Conservation (phyloP, 805 yeast species). For the Yamadazyma takamatsuzukensis region DNA sequence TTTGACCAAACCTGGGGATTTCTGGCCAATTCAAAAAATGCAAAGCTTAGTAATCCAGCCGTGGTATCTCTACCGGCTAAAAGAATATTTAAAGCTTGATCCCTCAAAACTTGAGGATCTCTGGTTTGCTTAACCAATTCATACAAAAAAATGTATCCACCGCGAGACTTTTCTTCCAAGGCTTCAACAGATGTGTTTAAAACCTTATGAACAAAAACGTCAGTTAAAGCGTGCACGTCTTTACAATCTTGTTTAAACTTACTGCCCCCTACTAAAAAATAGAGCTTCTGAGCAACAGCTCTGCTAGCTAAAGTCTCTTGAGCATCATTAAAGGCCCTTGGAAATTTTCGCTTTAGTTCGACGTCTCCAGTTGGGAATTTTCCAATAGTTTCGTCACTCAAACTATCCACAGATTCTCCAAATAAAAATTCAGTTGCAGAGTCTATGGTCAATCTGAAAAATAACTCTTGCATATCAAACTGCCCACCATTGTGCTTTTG, state of each 20-base stretch:
- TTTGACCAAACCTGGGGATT: conserved; percentile 29
- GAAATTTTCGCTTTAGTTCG: conserved; percentile 32
- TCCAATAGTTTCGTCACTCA: conserved; percentile 22
- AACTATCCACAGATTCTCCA: conserved; percentile 35
- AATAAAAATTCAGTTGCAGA: conserved; percentile 41
- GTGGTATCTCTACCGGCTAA: conserved; percentile 43
- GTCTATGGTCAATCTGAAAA: conserved; percentile 38
- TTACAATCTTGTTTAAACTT: conserved; percentile 22
- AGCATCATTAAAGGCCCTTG: conserved; percentile 32
- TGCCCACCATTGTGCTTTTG: conserved; percentile 19
- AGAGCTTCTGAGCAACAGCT: conserved; percentile 20
- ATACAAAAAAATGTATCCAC: conserved; percentile 34
- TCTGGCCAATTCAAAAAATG: conserved; percentile 32
- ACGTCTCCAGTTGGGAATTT: conserved; percentile 15
- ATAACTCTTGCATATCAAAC: conserved; percentile 37
- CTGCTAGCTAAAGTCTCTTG: conserved; percentile 29
- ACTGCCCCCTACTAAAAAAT: conserved; percentile 19
- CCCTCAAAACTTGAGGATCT: conserved; percentile 32
- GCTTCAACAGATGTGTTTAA: conserved; percentile 22
- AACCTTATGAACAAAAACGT: conserved; percentile 29
- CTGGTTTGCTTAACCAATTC: conserved; percentile 37
- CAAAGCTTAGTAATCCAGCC: conserved; percentile 35
- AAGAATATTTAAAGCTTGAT: conserved; percentile 38
- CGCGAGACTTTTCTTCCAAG: conserved; percentile 20
- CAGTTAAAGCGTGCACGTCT: conserved; percentile 24